Evolutionary conservation across 371 early-diverging fungal genomes (phyloP).

Genomic region (Rhizopus sp.): DNA sequence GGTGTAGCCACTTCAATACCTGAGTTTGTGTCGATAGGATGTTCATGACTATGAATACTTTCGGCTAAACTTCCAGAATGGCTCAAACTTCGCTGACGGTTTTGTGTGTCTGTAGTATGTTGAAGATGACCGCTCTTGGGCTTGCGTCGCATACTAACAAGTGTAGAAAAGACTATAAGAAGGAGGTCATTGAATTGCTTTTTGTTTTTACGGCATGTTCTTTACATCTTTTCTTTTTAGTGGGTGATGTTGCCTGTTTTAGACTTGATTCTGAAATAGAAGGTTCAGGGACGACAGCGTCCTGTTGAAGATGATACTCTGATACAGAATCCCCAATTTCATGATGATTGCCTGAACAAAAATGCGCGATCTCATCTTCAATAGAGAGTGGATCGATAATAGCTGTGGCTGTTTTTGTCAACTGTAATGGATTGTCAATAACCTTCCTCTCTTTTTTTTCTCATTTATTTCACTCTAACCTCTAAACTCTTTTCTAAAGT

Average conservation of each 20-base stretch:
- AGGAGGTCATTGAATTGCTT: background rate
- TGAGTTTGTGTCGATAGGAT: background rate
- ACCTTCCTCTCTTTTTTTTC: constrained; percentile 28
- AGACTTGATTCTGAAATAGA: constrained; percentile 20
- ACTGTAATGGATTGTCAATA: constrained; percentile 9
- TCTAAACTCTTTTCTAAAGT: constrained; percentile 31
- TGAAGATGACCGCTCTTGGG: constrained; percentile 15
- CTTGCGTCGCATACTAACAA: constrained; percentile 43
- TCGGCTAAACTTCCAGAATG: constrained; percentile 21
- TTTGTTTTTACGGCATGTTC: background rate
- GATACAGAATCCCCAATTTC: background rate
- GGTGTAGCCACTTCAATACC: constrained; percentile 9
- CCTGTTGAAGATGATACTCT: background rate
- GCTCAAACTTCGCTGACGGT: constrained; percentile 18
- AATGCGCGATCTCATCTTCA: constrained; percentile 27
- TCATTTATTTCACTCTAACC: constrained; percentile 2
- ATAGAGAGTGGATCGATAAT: constrained; percentile 25
- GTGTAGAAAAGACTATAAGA: constrained; percentile 29
- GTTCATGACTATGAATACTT: constrained; percentile 7
- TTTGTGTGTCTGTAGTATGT: background rate
- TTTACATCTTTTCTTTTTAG: constrained; percentile 14
- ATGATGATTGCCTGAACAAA: constrained; percentile 16
- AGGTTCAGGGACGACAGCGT: constrained; percentile 20
- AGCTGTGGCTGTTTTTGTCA: constrained; percentile 16
- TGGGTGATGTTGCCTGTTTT: constrained; percentile 7